Evolutionary conservation across 495 filamentous ascomycete species (phyloP).

Genomic region (Choiromyces venosus): DNA sequence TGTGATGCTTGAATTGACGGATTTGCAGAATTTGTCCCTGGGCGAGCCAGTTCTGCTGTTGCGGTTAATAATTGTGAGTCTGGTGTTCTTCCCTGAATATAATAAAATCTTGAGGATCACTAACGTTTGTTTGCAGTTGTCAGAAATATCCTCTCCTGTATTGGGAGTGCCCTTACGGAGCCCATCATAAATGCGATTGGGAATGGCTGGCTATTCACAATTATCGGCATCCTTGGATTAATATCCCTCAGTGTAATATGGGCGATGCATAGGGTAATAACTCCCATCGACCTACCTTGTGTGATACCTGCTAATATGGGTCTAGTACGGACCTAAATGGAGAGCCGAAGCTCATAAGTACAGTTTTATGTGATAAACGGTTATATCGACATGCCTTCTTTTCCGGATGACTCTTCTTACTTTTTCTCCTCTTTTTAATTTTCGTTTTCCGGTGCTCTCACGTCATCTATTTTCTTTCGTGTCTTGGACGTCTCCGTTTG

Average conservation of each 20-base stretch:
- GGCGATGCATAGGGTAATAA: conserved; percentile 34
- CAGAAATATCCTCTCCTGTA: conserved; percentile 77
- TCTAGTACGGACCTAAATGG: conserved; percentile 34
- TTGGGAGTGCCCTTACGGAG: conserved; percentile 66
- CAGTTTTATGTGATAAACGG: conserved; percentile 14
- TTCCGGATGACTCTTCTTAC: not conserved
- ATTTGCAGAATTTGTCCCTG: conserved; percentile 73
- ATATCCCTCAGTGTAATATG: conserved; percentile 41
- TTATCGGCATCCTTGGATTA: conserved; percentile 61
- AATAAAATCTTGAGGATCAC: not conserved
- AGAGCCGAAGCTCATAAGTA: conserved; percentile 21
- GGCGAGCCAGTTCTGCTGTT: conserved; percentile 65
- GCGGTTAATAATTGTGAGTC: conserved; percentile 65
- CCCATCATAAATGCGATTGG: conserved; percentile 78
- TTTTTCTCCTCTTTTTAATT: not conserved
- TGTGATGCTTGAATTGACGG: conserved; percentile 34
- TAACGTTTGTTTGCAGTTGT: conserved; percentile 48
- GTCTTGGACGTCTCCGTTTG: not conserved
- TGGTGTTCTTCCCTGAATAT: not conserved
- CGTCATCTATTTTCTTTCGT: not conserved
- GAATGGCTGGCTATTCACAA: conserved; percentile 84
- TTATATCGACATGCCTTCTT: not conserved
- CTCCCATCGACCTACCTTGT: not conserved
- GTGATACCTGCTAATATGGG: not conserved
- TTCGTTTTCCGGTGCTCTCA: not conserved